Conservation (phyloP, 2,329 filamentous ascomycete genomes). For the Diaporthe destruens region DNA sequence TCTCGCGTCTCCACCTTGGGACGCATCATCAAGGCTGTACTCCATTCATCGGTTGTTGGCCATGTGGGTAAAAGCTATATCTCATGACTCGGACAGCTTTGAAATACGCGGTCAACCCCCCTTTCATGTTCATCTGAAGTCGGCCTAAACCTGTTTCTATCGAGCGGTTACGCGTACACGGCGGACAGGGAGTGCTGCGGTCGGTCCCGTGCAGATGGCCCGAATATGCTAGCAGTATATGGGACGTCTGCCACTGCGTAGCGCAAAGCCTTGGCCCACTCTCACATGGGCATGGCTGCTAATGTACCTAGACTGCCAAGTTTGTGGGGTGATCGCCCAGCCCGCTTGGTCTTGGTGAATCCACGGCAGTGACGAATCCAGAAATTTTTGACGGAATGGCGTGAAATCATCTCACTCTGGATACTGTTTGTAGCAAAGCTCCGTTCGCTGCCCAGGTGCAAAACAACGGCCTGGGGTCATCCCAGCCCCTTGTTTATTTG, state of each 20-base stretch:
- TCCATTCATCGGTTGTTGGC: not conserved
- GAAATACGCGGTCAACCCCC: not conserved
- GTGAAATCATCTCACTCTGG: not conserved
- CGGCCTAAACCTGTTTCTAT: constrained; percentile 21
- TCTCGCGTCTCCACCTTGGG: constrained; percentile 15
- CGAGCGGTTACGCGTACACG: constrained; percentile 15
- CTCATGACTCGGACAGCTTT: constrained; percentile 17
- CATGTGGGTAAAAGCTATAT: not conserved
- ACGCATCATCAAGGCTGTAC: not conserved
- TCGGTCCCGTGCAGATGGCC: no score
- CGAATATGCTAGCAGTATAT: not conserved
- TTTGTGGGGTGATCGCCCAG: constrained; percentile 17
- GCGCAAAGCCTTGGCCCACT: not conserved
- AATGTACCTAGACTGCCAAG: not conserved
- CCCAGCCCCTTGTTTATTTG: constrained; percentile 4
- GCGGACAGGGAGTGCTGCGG: not conserved
- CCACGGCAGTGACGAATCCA: not conserved
- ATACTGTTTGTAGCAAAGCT: constrained; percentile 4
- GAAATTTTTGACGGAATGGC: not conserved
- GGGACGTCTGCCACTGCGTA: constrained; percentile 4
- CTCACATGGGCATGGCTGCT: constrained; percentile 3
- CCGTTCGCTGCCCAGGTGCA: not conserved
- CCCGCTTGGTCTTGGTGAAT: not conserved
- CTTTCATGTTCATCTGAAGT: not conserved
- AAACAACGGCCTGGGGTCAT: not conserved